Base-by-base conservation (phyloP, 1,284 basidiomycete species). In the Lentinus polychrous region DNA sequence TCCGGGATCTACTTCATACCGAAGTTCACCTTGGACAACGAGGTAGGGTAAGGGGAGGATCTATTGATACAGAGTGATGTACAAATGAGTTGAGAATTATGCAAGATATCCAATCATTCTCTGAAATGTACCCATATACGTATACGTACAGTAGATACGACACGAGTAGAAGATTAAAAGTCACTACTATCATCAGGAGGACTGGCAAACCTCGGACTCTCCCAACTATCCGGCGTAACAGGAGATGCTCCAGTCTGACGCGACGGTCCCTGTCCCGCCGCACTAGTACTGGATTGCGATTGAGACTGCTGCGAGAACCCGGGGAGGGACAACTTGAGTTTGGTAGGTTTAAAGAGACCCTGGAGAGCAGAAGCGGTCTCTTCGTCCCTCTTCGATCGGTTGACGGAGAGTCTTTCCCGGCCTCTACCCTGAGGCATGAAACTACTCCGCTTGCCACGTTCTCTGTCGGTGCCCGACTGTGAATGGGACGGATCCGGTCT, bases 391-490 rank as follows among this genome's bases (percentile, higher is more conserved):
- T 27, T 27, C 27, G 27, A 37, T 18, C 35, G 35, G 7, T 37
- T n/a, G 6, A 37, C 14, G 7, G 35, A n/a, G 4, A 14, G 12
- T 18, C 14, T 37, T 6, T 23, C 12, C 17, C n/a, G 17, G 18
- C 20, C 39, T 40, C 39, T 40, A 18, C 12, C 39, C 39, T 23
- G 39, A 40, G 39, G 39, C 39, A 40, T 40, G 17, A 40, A 40
- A 8, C 17, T 40, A 23, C 39, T 22, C 20, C n/a, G 14, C 12
- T 22, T 40, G 8, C 8, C 14, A 12, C 39, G 39, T 5, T 23
- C 39, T 18, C 18, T 40, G 17, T 40, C 39, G 39, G 4, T 27
- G n/a, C 39, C 18, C 4, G 35, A 37, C 4, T 6, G n/a, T 6
- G 35, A n/a, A 4, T 18, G 14, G 5, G 35, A 5, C 5, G 27